A percentile compares a stretch with the other conserved stretches of the same genome.
Evolutionary conservation across 371 early-diverging fungal genomes (phyloP).

Genomic region (Apophysomyces variabilis): DNA sequence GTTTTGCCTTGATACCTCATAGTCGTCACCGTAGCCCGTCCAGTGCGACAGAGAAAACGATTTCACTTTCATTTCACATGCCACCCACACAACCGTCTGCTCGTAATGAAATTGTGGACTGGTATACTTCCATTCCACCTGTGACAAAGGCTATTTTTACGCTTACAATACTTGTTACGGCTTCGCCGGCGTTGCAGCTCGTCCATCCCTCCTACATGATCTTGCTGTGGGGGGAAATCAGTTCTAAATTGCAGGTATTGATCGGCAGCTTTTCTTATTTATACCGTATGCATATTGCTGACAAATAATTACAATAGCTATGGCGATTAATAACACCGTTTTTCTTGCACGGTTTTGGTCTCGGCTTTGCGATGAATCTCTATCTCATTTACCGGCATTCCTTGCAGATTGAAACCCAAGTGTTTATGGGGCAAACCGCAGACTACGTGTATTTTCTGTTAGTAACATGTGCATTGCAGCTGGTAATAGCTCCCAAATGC

Average conservation of each 20-base stretch:
- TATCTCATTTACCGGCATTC: conserved; percentile 80
- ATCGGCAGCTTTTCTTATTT: background rate
- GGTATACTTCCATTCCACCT: conserved; percentile 66
- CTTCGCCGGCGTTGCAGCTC: conserved; percentile 49
- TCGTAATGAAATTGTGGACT: conserved; percentile 51
- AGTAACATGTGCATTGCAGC: conserved; percentile 49
- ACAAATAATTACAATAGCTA: conserved; percentile 47
- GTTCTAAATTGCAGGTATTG: conserved; percentile 31
- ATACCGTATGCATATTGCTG: no score
- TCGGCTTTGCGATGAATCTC: conserved; percentile 69
- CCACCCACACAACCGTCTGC: conserved; percentile 25
- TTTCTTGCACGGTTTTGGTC: conserved; percentile 56
- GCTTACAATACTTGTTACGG: conserved; percentile 54
- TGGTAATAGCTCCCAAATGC: conserved; percentile 21
- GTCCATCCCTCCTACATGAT: conserved; percentile 39
- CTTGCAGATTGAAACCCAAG: conserved; percentile 71
- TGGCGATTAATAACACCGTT: conserved; percentile 82
- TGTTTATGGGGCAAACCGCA: conserved; percentile 75
- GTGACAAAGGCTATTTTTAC: conserved; percentile 67
- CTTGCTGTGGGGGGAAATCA: conserved; percentile 46
- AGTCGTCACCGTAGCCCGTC: no score
- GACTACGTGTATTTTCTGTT: conserved; percentile 82
- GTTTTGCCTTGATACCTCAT: no score
- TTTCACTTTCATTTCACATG: conserved; percentile 12
- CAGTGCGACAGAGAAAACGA: no score